phyloP scores from a whole-genome alignment of 371 early-diverging fungal genomes.

The Catenaria anguillulae region DNA sequence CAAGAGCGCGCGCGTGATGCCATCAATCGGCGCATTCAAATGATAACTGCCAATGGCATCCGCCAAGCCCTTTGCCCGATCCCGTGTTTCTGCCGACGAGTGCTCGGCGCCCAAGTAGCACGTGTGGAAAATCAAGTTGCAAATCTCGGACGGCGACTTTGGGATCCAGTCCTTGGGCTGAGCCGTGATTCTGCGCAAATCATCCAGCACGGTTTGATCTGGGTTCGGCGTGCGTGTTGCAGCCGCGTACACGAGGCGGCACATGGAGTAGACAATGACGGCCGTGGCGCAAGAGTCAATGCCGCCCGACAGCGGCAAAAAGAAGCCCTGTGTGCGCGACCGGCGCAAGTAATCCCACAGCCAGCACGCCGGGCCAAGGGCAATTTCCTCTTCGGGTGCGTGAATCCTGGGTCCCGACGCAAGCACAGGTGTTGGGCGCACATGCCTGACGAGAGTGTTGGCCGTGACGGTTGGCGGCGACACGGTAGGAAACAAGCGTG shows the following conservation, averaged over 20 bases:
- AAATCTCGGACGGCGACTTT: conserved; percentile 61
- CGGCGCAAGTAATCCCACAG: conserved; percentile 96
- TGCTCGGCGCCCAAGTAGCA: conserved; percentile 90
- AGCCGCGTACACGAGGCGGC: conserved; percentile 64
- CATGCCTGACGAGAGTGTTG: too few species aligned
- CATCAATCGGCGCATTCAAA: conserved; percentile 83
- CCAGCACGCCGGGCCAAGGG: conserved; percentile 95
- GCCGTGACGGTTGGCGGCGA: conserved; percentile 20
- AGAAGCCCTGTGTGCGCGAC: conserved; percentile 76
- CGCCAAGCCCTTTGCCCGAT: conserved; percentile 65
- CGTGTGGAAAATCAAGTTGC: conserved; percentile 76
- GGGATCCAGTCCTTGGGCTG: conserved; percentile 52
- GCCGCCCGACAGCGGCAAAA: conserved; percentile 92
- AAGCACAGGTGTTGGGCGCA: too few species aligned
- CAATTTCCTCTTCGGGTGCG: conserved; percentile 55
- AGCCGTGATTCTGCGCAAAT: conserved; percentile 54
- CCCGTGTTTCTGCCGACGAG: conserved; percentile 70
- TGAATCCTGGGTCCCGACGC: conserved; percentile 17
- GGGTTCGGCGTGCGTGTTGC: conserved; percentile 22
- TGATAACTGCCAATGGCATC: conserved; percentile 53
- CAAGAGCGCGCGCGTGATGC: conserved; percentile 57
- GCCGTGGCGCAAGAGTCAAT: conserved; percentile 93
- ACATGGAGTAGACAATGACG: conserved; percentile 86
- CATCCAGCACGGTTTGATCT: conserved; percentile 41
- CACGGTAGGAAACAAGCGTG: too few species aligned